Evolutionary conservation across 441 rosid genomes (phyloP), one percentile per base, ranked within the genome.

Genomic region (Hura crepitans): DNA sequence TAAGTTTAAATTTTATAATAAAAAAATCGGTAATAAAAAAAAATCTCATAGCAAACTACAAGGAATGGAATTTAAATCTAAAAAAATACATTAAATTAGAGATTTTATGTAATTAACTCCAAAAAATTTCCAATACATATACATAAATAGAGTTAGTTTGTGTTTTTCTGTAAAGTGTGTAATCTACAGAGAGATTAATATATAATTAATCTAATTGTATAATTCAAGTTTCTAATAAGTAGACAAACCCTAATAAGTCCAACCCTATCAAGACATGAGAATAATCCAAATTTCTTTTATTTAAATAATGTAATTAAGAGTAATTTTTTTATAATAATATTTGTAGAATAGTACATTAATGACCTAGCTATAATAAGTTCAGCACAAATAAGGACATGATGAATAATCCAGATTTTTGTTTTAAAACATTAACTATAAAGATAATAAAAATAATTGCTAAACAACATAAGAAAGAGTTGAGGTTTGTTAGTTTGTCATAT

Each of bases 151-250:
- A 59, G 59, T 51, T 70, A 33, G 15, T 74, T 80, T 74, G 85
- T 76, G 83, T 77, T 75, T 82, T 84, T 82, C 85, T 80, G 83
- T 84, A 80, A 78, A 82, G n/a, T n/a, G n/a, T 1, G 39, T 35
- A 35, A 8, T 1, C 39, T 35, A 35, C 7, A 35, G 7, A 35
- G 39, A 35, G 39, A 35, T 35, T 33, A 20, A 9, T 62, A 27
- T 63, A 51, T 50, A 31, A 59, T 59, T 39, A 17, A 31, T 59
- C n/a, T 59, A 50, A 50, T 55, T 17, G 71, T 55, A 30, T 42
- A 56, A 4, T 8, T 64, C 17, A 28, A 45, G 68, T 46, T 25
- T 22, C 18, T 33, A 33, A 6, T 33, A 33, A 43, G 13, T 17
- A 28, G 5, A 11, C 22, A 6, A 51, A 66, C 27, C 50, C 39